Evolutionary conservation across 305 asterid genomes (phyloP).

Genomic region (Fraxinus platypoda): DNA sequence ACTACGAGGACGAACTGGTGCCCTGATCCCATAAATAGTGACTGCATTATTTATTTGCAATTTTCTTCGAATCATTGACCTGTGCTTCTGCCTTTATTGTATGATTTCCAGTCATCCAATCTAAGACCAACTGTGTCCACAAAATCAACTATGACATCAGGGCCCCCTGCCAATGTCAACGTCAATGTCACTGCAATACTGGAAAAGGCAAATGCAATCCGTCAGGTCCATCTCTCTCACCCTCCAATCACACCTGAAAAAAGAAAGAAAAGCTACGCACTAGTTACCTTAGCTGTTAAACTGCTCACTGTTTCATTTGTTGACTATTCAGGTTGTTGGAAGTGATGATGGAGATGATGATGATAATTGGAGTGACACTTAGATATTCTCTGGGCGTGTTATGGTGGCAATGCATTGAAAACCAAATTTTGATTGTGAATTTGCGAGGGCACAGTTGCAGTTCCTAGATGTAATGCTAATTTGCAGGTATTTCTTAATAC

Average conservation of each 20-base stretch:
- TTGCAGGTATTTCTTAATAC: background rate
- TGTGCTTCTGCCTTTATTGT: constrained; percentile 11
- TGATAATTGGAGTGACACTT: constrained; percentile 79
- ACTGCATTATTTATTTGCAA: background rate
- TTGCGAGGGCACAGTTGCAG: background rate
- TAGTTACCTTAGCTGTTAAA: background rate
- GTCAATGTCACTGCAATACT: constrained; percentile 83
- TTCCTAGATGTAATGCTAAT: background rate
- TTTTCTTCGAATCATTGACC: constrained; percentile 14
- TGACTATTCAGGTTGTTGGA: constrained; percentile 67
- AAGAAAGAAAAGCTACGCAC: background rate
- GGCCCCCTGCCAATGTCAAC: constrained; percentile 49
- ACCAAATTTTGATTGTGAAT: background rate
- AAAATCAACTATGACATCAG: constrained; percentile 47
- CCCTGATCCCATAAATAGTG: background rate
- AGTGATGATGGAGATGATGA: constrained; percentile 49
- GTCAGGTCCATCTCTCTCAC: constrained; percentile 59
- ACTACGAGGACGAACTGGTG: background rate
- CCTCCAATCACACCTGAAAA: background rate
- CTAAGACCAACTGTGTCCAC: constrained; percentile 65
- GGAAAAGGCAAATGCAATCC: constrained; percentile 87
- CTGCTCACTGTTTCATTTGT: constrained; percentile 21
- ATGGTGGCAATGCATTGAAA: background rate
- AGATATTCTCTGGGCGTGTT: constrained; percentile 7
- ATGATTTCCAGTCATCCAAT: constrained; percentile 61